Base-by-base conservation (phyloP, 1,284 basidiomycete genomes). In the Ustilago esculenta region DNA sequence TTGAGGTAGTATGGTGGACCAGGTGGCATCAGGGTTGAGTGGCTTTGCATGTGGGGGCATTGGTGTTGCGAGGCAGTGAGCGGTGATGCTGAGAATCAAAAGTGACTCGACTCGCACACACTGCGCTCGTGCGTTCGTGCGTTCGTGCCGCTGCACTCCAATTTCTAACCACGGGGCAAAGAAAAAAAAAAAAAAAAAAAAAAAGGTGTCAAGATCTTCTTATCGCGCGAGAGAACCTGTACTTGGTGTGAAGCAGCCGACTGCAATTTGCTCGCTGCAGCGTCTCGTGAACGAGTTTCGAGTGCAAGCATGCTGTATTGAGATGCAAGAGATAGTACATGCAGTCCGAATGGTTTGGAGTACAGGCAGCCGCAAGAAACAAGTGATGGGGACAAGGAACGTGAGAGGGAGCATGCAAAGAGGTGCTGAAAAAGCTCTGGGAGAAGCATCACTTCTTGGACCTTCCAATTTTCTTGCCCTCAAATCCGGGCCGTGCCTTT, bases 401-500 rank as follows among this genome's bases (percentile, higher is more conserved):
- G 35, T 36, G 29, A 8, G 18, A 23, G 21, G 11, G 21, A 35
- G 29, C 7, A 34, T 14, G 12, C n/a, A 33, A 33, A 21, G 4
- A n/a, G n/a, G n/a, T n/a, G n/a, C n/a, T n/a, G n/a, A n/a, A 14
- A 15, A 27, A 18, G 4, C 1, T 18, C 21, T 17, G 20, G 3
- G 6, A 5, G 44, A 4, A 15, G 21, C 18, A 41, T 42, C 49
- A 70, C 52, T 65, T 70, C 24, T 56, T 65, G 30, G 60, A 59
- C 27, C 60, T 46, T 27, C 67, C 67, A 27, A 70, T 64, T 55
- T 63, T 69, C 42, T 70, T 74, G 44, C 76, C 76, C 45, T 77
- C 76, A 25, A 77, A 77, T 5, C 76, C 76, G 12, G 76, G 76
- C 21, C 76, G 50, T 6, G 71, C 75, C 61, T 73, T 75, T 33